Conservation (phyloP, 352 stramenopile genomes). For the Elongisporangium anandrum region DNA sequence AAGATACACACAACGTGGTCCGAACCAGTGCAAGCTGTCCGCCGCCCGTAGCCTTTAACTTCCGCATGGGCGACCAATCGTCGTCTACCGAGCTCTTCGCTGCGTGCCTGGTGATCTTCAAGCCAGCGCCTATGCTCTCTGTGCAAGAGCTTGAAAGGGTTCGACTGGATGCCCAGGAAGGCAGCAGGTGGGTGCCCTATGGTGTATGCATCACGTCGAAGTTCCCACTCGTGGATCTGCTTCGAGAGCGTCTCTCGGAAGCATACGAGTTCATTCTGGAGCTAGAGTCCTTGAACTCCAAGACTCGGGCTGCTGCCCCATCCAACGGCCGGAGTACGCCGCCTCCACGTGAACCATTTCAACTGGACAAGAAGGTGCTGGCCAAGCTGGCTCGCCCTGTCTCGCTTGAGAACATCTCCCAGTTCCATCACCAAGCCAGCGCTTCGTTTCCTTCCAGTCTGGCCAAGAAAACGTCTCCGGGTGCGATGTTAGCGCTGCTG, state of each 20-base stretch:
- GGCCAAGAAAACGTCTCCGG: slow-evolving; percentile 23
- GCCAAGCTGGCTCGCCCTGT: slow-evolving; percentile 70
- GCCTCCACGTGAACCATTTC: slow-evolving; percentile 30
- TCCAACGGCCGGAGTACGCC: slow-evolving; percentile 12
- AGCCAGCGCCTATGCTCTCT: slow-evolving; percentile 57
- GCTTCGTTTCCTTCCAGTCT: slow-evolving; percentile 28
- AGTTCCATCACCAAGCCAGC: slow-evolving; percentile 35
- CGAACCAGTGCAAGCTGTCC: slow-evolving; percentile 39
- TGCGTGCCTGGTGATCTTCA: slow-evolving; percentile 78
- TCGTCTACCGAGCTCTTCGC: slow-evolving; percentile 70
- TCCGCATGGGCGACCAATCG: slow-evolving; percentile 73
- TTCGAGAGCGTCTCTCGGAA: slow-evolving; percentile 77
- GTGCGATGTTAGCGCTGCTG: slow-evolving; percentile 37
- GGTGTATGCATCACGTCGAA: slow-evolving; percentile 82
- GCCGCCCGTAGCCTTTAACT: slow-evolving; percentile 64
- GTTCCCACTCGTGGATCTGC: slow-evolving; percentile 71
- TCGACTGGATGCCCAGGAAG: slow-evolving; percentile 34
- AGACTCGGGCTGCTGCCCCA: slow-evolving; percentile 14
- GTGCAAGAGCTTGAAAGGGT: slow-evolving; percentile 54
- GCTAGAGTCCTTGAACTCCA: slow-evolving; percentile 41
- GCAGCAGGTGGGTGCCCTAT: slow-evolving; percentile 69
- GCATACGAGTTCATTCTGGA: slow-evolving; percentile 81
- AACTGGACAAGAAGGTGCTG: slow-evolving; percentile 75
- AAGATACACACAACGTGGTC: slow-evolving; percentile 37
- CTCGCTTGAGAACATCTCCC: slow-evolving; percentile 57